Evolutionary conservation across 352 stramenopile genomes (phyloP), one percentile per base, ranked within the genome.

Genomic region (Phytophthora uliginosa): DNA sequence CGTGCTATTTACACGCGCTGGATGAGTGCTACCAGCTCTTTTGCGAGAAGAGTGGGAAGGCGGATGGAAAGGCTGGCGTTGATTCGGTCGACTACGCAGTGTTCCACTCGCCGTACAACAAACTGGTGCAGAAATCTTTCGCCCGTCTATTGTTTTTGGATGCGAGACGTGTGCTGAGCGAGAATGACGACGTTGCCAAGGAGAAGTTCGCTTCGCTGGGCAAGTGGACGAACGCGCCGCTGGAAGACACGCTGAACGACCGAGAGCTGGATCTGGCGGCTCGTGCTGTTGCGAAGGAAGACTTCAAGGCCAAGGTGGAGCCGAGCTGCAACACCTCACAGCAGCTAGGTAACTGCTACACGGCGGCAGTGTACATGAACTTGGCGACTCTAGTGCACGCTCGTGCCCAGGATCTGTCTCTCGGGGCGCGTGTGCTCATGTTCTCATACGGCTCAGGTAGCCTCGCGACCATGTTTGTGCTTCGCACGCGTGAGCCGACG

Each of bases 71-170:
- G 55, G 58, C 64, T 51, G 42, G 70, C 13, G 72, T 98, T 7
- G 76, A 79, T 5, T 79, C 87, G 13, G 72, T 98, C 13, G 96
- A 99, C 80, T 99, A 95, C 77, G 95, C 93, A 33, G 86, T 98
- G 18, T 99, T 99, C 83, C 98, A 99, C 89, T 98, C 97, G 24
- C 98, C 98, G 1, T 99, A 99, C 94, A 99, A 99, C 84, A 99
- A 99, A 79, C 78, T 99, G 42, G 97, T 99, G 54, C 94, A 99
- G 74, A 99, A 99, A 72, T 97, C 90, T 15, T 98, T 98, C 75
- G 88, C 84, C 22, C 91, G 98, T 48, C 83, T 99, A 58, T 47
- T 86, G 48, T 96, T 87, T 62, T 60, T 94, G 13, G 89, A 96
- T 72, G 77, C 77, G 26, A 69, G 83, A 28, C 85, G 82, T 17